A percentile compares a stretch with the other conserved stretches of the same genome.
These are phyloP conservation scores for Suillus subaureus DNA, from an alignment of 768 basidiomycete genomes.

Conservation along the genomic window DNA sequence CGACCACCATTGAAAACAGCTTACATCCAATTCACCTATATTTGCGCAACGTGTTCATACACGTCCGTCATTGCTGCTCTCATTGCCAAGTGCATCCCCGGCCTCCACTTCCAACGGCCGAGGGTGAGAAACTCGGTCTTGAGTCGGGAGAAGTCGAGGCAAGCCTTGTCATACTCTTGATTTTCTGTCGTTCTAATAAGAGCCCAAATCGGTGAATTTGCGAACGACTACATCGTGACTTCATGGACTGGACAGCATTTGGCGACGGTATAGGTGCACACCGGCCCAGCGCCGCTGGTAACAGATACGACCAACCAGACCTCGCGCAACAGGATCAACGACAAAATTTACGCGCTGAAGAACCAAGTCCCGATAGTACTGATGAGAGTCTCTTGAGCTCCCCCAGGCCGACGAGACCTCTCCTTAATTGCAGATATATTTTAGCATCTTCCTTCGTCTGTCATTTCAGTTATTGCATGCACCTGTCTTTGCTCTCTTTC, in stretches of 20 bases:
- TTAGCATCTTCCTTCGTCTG: neutral
- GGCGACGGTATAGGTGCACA: slow-evolving; percentile 19
- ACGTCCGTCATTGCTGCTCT: slow-evolving; percentile 62
- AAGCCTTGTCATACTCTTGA: slow-evolving; percentile 17
- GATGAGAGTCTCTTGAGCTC: neutral
- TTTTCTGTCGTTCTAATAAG: neutral
- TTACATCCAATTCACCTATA: slow-evolving; percentile 78
- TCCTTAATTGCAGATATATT: neutral
- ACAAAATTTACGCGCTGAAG: slow-evolving; percentile 13
- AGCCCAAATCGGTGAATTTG: slow-evolving; percentile 65
- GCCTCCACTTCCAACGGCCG: slow-evolving; percentile 55
- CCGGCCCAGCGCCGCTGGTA: slow-evolving; percentile 28
- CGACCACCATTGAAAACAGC: slow-evolving; percentile 74
- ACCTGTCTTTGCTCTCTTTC: neutral
- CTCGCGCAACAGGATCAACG: slow-evolving; percentile 8
- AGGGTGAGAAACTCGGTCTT: slow-evolving; percentile 64
- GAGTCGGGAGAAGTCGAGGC: slow-evolving; percentile 80
- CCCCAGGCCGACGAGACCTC: neutral
- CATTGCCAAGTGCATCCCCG: slow-evolving; percentile 60
- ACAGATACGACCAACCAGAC: slow-evolving; percentile 43
- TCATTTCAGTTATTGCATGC: too few relatives aligned
- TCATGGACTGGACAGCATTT: slow-evolving; percentile 51
- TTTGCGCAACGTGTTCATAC: slow-evolving; percentile 58
- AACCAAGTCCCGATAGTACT: neutral
- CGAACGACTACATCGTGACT: slow-evolving; percentile 69